Evolutionary conservation across 345 rosid genomes (phyloP), one percentile per base, ranked within the genome.

Genomic region (Pelargonium nanum): DNA sequence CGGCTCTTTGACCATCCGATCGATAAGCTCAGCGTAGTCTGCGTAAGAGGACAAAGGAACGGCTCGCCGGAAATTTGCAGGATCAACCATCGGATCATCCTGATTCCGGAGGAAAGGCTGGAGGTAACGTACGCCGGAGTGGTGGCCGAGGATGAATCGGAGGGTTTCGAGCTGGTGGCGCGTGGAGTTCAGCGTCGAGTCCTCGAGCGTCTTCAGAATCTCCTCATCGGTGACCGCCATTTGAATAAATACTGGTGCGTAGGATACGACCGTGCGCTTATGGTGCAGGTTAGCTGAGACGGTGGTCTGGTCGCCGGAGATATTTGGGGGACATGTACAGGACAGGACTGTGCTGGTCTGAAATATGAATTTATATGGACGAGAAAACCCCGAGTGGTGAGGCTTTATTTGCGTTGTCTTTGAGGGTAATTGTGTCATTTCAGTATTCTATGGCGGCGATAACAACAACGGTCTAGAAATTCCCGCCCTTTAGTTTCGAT

Each of bases 31-130:
- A 10, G 63, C 70, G 71, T 74, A 81, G 32, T 81, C 74, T 16
- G 74, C 85, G 55, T 81, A 78, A 58, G 56, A 24, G 28, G 85
- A 78, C 53, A 78, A 63, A 54, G 86, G 83, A 16, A 76, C 76
- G 21, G 24, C 54, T 9, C 58, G 63, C 32, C 65, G 77, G 67
- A 68, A 78, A 48, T 70, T 63, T 3, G 48, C 62, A 8, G 63
- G 67, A 64, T 76, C 77, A 13, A 75, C 32, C 2, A 61, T 65
- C 16, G 53, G 65, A 10, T 48, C 55, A 25, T 22, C 13, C 26
- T 24, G 4, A 52, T 58, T 53, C 23, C 72, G 23, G 64, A 81
- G 73, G 72, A 51, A 26, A 24, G 62, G 65, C 40, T 45, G 75
- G 69, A 81, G 85, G 34, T 81, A 81, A 50, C 59, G 51, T 2